A percentile compares a stretch with the other conserved stretches of the same genome.
phyloP scores from a whole-genome alignment of 2,329 filamentous ascomycete genomes.

The Fusarium protoensiforme region DNA sequence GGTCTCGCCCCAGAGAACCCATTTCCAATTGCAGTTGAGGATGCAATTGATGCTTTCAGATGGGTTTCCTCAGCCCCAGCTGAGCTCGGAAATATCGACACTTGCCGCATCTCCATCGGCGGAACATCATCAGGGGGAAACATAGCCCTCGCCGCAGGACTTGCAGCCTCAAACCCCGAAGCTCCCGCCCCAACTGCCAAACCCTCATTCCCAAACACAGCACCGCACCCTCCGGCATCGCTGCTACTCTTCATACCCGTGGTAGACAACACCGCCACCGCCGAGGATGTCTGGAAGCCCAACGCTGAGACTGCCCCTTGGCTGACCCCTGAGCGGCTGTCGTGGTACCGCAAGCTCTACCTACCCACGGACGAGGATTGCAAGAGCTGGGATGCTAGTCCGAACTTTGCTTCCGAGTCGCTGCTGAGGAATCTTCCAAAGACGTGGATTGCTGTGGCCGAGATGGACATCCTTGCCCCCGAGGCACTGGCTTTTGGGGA shows the following conservation, averaged over 20 bases:
- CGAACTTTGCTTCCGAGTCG: slow-evolving; percentile 41
- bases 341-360: slow-evolving; percentile 52
- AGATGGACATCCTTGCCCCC: slow-evolving; percentile 47
- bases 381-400: slow-evolving; percentile 46
- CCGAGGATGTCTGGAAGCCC: slow-evolving; percentile 35
- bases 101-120: slow-evolving; percentile 42
- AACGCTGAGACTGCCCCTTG: slow-evolving; percentile 46
- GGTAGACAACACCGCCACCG: slow-evolving; percentile 49
- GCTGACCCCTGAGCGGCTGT: slow-evolving; percentile 48
- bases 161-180: slow-evolving; percentile 30
- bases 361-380: slow-evolving; percentile 40
- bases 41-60: slow-evolving; percentile 45
- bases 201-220: slow-evolving; percentile 20
- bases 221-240: slow-evolving; percentile 13
- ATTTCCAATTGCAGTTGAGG: slow-evolving; percentile 50
- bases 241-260: slow-evolving; percentile 46
- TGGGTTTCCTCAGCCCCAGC: slow-evolving; percentile 41
- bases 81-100: slow-evolving; percentile 40
- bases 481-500: slow-evolving; percentile 46
- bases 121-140: slow-evolving; percentile 47
- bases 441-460: slow-evolving; percentile 47
- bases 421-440: slow-evolving; percentile 43
- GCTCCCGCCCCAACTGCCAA: slow-evolving; percentile 27
- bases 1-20: slow-evolving; percentile 50
- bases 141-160: slow-evolving; percentile 36